Conservation (phyloP, 352 stramenopile genomes). For the Nothophytophthora sp. region DNA sequence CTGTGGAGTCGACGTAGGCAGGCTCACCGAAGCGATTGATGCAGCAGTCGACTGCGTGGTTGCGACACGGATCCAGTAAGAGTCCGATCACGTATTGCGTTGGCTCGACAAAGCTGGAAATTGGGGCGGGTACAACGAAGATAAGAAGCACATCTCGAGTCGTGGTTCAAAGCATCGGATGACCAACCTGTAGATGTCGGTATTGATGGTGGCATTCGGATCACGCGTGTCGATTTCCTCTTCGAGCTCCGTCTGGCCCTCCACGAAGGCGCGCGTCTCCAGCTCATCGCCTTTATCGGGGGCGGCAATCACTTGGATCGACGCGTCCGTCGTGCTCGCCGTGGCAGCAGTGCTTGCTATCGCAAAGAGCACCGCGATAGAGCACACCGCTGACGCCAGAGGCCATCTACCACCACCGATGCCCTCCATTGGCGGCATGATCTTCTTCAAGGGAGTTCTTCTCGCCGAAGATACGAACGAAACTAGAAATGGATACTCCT, state of each 20-base stretch:
- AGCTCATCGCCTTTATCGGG: conserved; percentile 73
- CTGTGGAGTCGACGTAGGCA: conserved; percentile 30
- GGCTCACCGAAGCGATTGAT: conserved; percentile 80
- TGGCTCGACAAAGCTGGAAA: conserved; percentile 40
- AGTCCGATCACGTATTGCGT: conserved; percentile 79
- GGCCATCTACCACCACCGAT: neutral
- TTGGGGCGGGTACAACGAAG: neutral
- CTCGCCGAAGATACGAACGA: too few relatives aligned
- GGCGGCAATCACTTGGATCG: conserved; percentile 56
- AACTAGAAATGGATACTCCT: too few relatives aligned
- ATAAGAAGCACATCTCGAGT: neutral
- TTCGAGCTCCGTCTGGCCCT: conserved; percentile 44
- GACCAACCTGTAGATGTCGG: conserved; percentile 72
- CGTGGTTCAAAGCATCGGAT: neutral
- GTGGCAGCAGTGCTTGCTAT: neutral
- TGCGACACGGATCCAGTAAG: conserved; percentile 79
- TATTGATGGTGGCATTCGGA: conserved; percentile 49
- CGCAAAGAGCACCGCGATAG: conserved; percentile 4
- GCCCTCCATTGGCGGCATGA: too few relatives aligned
- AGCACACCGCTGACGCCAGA: too few relatives aligned
- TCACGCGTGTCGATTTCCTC: conserved; percentile 42
- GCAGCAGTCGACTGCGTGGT: conserved; percentile 64
- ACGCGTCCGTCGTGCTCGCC: conserved; percentile 9
- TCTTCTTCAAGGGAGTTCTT: too few relatives aligned
- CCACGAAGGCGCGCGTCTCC: conserved; percentile 48